A percentile compares a stretch with the other conserved stretches of the same genome.
phyloP scores from a whole-genome alignment of 2,329 filamentous ascomycete genomes.

The Fusarium cyanostomum region DNA sequence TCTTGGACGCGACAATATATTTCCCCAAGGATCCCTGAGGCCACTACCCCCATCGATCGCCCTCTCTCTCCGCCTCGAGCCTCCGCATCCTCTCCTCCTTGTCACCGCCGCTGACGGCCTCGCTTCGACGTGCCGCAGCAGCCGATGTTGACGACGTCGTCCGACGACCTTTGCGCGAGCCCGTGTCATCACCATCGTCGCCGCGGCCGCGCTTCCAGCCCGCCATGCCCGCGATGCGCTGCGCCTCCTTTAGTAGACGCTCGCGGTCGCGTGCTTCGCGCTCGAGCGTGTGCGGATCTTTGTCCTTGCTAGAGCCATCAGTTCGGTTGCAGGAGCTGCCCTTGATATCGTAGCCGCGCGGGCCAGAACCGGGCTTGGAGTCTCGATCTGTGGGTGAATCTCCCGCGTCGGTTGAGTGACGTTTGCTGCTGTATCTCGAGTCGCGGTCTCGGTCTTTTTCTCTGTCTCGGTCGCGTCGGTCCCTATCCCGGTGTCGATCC shows the following conservation, averaged over 20 bases:
- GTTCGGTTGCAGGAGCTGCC: slow-evolving; percentile 46
- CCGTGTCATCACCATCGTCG: slow-evolving; percentile 50
- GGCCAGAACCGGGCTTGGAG: slow-evolving; percentile 55
- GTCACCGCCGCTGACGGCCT: slow-evolving; percentile 58
- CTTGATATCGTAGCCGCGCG: slow-evolving; percentile 53
- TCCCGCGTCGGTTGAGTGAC: slow-evolving; percentile 41
- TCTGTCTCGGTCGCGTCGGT: slow-evolving; percentile 46
- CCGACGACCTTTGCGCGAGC: slow-evolving; percentile 53
- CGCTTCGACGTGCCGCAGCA: slow-evolving; percentile 54
- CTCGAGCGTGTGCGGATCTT: slow-evolving; percentile 74
- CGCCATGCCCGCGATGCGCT: slow-evolving; percentile 67
- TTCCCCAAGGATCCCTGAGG: slow-evolving; percentile 14
- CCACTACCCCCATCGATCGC: slow-evolving; percentile 56
- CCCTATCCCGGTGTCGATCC: slow-evolving; percentile 50
- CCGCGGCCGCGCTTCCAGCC: slow-evolving; percentile 62
- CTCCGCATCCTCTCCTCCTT: slow-evolving; percentile 64
- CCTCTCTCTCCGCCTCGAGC: slow-evolving; percentile 69
- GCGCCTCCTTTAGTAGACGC: slow-evolving; percentile 73
- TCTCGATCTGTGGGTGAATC: slow-evolving; percentile 50
- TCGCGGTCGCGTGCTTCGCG: slow-evolving; percentile 73
- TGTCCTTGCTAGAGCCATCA: slow-evolving; percentile 39
- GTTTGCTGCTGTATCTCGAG: slow-evolving; percentile 47
- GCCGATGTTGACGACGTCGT: slow-evolving; percentile 47
- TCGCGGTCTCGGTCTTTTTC: slow-evolving; percentile 48
- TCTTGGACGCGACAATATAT: slow-evolving; percentile 1